Percentiles rank a stretch among this genome's conserved stretches.
phyloP scores from a whole-genome alignment of 2,329 filamentous ascomycete genomes.

The Pseudogymnoascus sp. region DNA sequence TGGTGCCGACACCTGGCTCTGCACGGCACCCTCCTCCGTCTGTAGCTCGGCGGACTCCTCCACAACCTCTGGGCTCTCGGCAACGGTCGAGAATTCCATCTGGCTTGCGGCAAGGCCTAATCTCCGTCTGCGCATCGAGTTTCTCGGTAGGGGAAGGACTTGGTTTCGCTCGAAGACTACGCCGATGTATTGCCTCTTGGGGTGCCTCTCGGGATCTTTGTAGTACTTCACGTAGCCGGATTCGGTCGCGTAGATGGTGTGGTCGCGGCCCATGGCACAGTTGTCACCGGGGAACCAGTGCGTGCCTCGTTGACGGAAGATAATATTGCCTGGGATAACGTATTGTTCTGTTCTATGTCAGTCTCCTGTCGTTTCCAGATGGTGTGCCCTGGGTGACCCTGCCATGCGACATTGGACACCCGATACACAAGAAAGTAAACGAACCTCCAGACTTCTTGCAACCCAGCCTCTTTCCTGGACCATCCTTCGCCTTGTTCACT shows the following conservation, averaged over 20 bases:
- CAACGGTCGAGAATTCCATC: constrained; percentile 30
- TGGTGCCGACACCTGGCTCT: constrained; percentile 13
- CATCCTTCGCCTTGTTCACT: constrained; percentile 63
- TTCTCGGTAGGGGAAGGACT: constrained; percentile 65
- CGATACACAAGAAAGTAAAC: constrained; percentile 21
- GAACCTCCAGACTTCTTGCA: constrained; percentile 85
- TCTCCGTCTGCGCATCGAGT: constrained; percentile 65
- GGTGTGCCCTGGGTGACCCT: background rate
- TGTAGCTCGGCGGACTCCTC: constrained; percentile 13
- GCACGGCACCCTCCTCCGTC: constrained; percentile 11
- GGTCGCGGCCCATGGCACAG: constrained; percentile 87
- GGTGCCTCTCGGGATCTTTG: constrained; percentile 73
- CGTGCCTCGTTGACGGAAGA: constrained; percentile 93
- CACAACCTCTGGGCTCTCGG: background rate
- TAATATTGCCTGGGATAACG: constrained; percentile 92
- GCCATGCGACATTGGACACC: background rate
- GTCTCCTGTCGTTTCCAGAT: background rate
- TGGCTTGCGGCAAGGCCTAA: constrained; percentile 61
- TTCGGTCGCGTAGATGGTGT: constrained; percentile 83
- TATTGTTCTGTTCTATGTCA: constrained; percentile 59
- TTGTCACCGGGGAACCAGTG: constrained; percentile 95
- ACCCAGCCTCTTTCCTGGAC: constrained; percentile 78
- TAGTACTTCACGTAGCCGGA: constrained; percentile 96
- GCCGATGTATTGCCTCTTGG: constrained; percentile 88
- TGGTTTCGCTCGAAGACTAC: constrained; percentile 80